Percentiles rank a stretch among this genome's conserved stretches.
Conservation (phyloP, 2,329 filamentous ascomycete species). For the Xylaria sp. region DNA sequence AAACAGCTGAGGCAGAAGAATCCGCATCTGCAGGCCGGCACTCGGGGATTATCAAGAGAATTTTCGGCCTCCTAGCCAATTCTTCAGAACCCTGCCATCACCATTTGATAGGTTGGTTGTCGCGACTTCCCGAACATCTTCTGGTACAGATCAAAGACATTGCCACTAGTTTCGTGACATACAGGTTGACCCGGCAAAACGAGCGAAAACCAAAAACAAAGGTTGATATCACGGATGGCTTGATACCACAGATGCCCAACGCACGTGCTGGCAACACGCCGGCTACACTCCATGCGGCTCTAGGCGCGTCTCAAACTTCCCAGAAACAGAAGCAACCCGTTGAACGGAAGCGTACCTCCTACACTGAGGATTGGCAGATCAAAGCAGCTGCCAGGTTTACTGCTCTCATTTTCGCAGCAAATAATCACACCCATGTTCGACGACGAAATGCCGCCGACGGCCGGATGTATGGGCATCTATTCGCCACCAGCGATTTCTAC, state of each 20-base stretch:
- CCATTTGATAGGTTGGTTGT: slow-evolving; percentile 72
- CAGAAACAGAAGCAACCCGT: slow-evolving; percentile 52
- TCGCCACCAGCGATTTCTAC: slow-evolving; percentile 83
- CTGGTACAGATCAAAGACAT: slow-evolving; percentile 74
- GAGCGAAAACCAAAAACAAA: slow-evolving; percentile 58
- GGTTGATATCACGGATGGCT: slow-evolving; percentile 56
- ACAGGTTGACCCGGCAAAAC: slow-evolving; percentile 67
- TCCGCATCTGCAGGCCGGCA: slow-evolving; percentile 52
- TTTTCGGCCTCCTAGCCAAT: slow-evolving; percentile 75
- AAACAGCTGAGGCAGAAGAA: slow-evolving; percentile 17
- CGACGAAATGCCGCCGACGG: slow-evolving; percentile 34
- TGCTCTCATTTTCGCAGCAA: slow-evolving; percentile 75
- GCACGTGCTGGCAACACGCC: slow-evolving; percentile 55
- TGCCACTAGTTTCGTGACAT: slow-evolving; percentile 71
- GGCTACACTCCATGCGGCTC: slow-evolving; percentile 71
- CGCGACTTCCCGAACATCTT: slow-evolving; percentile 59
- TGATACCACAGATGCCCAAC: slow-evolving; percentile 68
- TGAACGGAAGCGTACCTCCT: slow-evolving; percentile 50
- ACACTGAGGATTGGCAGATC: slow-evolving; percentile 85
- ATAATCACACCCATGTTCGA: slow-evolving; percentile 49
- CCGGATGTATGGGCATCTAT: slow-evolving; percentile 55
- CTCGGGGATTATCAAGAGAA: slow-evolving; percentile 78
- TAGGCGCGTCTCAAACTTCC: slow-evolving; percentile 48
- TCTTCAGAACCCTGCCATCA: slow-evolving; percentile 70
- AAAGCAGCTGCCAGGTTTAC: slow-evolving; percentile 75